Evolutionary conservation across 768 basidiomycete species (phyloP), one percentile per base, ranked within the genome.

Genomic region (Pulveroboletus sp.): DNA sequence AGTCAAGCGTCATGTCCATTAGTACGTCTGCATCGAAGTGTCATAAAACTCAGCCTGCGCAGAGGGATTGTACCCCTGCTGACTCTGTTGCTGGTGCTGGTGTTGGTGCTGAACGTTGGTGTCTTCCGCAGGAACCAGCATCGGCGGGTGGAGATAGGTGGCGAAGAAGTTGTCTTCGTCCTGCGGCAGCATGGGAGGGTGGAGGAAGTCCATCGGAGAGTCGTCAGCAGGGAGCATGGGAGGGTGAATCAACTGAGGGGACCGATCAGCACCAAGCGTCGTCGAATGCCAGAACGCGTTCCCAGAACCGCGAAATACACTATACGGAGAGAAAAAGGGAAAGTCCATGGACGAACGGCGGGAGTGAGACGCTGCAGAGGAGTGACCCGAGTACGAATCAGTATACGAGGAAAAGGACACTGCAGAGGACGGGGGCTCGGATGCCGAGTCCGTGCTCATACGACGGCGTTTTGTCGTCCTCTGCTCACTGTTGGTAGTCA

Each of bases 211-310:
- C 82, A 87, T 85, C 16, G 81, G 78, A 17, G 79, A 77, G 47
- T 87, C 84, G 29, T 81, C 81, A 5, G 69, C 48, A 0, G 80
- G 79, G 3, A 84, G 72, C 84, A 87, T 84, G 3, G 84, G 83
- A 9, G 87, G 86, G 51, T 89, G 87, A 52, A 83, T 74, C 34
- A 81, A 63, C 17, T 76, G 73, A 2, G 79, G 79, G 4, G 82
- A 82, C 47, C 75, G 70, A 23, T 77, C 77, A 53, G 80, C 78
- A 5, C 79, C 71, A 56, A 85, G 74, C 77, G 85, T 84, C 10
- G 87, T 84, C 3, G 87, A 86, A 66, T 90, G 88, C 86, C 87
- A 89, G 58, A 86, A 84, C 8, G 84, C 53, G 25, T 68, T 78
- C 0, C 75, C 77, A 6, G 77, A 78, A 6, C 79, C 81, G 14